These are phyloP conservation scores for Carex parvula DNA, from an alignment of 176 grass and related monocot species.

Conservation along the genomic window DNA sequence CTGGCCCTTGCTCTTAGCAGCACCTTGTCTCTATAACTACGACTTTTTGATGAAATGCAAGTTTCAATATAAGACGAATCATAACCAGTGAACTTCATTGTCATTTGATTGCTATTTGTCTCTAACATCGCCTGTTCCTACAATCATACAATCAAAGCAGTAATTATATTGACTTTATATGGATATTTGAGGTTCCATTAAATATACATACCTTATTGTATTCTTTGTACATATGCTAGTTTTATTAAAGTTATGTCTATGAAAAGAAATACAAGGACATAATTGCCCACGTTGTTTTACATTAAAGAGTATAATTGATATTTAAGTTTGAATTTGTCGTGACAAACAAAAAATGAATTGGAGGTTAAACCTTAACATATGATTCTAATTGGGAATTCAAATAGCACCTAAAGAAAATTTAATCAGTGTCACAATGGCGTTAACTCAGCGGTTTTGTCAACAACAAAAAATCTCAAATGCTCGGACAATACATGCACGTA, in stretches of 20 bases:
- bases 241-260: neutral
- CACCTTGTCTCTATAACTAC: constrained; percentile 26
- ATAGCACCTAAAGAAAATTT: neutral
- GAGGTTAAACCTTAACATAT: neutral
- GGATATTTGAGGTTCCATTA: neutral
- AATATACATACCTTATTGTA: neutral
- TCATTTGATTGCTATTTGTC: neutral
- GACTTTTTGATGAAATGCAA: neutral
- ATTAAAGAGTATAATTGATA: neutral
- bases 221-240: neutral
- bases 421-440: neutral
- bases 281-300: neutral
- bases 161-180: neutral
- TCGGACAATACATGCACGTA: neutral
- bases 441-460: neutral
- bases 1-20: constrained; percentile 33
- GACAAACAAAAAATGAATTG: neutral
- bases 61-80: neutral
- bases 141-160: neutral
- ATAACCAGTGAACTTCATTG: neutral
- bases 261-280: neutral
- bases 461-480: neutral
- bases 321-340: neutral
- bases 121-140: constrained; percentile 12
- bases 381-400: neutral